Evolutionary conservation across 1,284 basidiomycete species (phyloP).

Genomic region (Pseudozyma pruni): DNA sequence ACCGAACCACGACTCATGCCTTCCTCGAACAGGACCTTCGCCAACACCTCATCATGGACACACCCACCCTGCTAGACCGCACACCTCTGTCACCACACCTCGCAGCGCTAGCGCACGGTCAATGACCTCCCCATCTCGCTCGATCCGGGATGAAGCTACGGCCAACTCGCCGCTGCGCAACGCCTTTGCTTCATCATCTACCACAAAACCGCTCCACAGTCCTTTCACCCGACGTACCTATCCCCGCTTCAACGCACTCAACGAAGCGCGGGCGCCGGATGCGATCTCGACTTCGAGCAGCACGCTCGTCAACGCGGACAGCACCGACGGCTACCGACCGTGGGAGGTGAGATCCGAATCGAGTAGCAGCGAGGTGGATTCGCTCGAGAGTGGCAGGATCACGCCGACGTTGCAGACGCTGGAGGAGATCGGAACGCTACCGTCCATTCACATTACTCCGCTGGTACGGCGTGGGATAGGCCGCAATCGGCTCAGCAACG

Average conservation of each 20-base stretch:
- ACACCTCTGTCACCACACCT: background rate
- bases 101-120: slow-evolving; percentile 1
- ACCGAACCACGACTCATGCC: no score
- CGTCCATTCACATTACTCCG: slow-evolving; percentile 37
- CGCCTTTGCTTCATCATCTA: slow-evolving; percentile 35
- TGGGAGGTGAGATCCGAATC: slow-evolving; percentile 41
- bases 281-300: slow-evolving; percentile 49
- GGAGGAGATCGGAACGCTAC: slow-evolving; percentile 30
- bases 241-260: slow-evolving; percentile 1
- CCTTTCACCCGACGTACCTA: slow-evolving; percentile 18
- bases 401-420: slow-evolving; percentile 16
- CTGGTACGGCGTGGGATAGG: slow-evolving; percentile 3
- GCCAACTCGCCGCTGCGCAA: slow-evolving; percentile 22
- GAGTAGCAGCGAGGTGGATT: slow-evolving; percentile 19
- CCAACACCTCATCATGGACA: slow-evolving; percentile 12
- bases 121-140: slow-evolving; percentile 31
- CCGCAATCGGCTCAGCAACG: background rate
- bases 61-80: slow-evolving; percentile 1
- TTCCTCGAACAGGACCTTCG: background rate
- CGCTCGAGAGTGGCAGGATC: slow-evolving; percentile 9
- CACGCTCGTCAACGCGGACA: slow-evolving; percentile 48
- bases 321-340: slow-evolving; percentile 28
- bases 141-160: slow-evolving; percentile 33
- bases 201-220: slow-evolving; percentile 22
- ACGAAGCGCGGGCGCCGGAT: slow-evolving; percentile 12